phyloP scores from a whole-genome alignment of 2,329 filamentous ascomycete genomes.

The Pestalotiopsis sp. region DNA sequence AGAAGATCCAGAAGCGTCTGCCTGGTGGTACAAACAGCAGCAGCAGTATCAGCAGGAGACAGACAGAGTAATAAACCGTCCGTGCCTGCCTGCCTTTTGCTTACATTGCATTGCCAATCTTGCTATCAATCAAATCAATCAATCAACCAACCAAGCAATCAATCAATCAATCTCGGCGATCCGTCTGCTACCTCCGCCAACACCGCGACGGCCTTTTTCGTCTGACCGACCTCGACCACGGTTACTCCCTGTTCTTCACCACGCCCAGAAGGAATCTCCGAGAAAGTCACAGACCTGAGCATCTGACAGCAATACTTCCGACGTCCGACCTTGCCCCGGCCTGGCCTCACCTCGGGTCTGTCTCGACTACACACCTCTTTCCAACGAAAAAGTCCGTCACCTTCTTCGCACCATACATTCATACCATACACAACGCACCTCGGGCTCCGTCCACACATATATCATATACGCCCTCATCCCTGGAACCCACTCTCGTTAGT shows the following conservation, averaged over 20 bases:
- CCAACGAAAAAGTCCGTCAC: neutral
- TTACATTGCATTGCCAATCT: neutral
- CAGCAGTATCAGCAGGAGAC: too few species aligned
- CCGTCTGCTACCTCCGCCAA: neutral
- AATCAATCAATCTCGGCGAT: neutral
- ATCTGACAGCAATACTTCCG: conserved; percentile 5
- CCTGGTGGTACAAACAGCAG: neutral
- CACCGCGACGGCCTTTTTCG: neutral
- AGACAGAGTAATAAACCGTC: neutral
- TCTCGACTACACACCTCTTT: neutral
- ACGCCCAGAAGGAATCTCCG: neutral
- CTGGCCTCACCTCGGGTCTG: neutral
- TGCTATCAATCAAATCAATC: neutral
- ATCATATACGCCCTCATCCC: neutral
- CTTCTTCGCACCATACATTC: neutral
- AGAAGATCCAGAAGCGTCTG: neutral
- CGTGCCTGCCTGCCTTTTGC: neutral
- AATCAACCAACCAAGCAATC: neutral
- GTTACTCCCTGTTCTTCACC: neutral
- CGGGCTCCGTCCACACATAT: neutral
- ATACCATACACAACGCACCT: neutral
- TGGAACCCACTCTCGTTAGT: neutral
- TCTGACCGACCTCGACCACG: conserved; percentile 3
- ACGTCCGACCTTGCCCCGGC: conserved; percentile 1
- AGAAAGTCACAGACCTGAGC: neutral